Base-by-base conservation (phyloP, 2,329 filamentous ascomycete genomes). In the Knufia petricola region DNA sequence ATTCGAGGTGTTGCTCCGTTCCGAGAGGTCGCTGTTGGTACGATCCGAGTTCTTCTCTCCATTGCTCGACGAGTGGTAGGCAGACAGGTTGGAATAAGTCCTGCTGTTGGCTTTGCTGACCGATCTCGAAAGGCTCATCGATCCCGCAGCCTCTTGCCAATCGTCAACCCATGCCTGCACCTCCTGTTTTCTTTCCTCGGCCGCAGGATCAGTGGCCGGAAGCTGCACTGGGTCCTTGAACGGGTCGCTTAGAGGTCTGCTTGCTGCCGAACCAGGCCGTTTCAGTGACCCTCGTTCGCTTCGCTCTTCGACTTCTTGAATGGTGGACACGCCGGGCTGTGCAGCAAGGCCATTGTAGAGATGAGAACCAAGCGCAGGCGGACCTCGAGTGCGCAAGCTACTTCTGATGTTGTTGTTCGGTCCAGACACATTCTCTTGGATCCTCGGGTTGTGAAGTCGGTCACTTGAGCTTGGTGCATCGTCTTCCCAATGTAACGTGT, bases 1-100 rank as follows among this genome's bases (percentile, higher is more conserved):
- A 17, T 15, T 48, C 30, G 50, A 58, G 19, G 36, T 23, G n/a
- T 54, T 50, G 46, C 58, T 74, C 10, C 70, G 70, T 48, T 81
- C 78, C 0, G 77, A 79, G 2, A 79, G 60, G 56, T 74, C 77
- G 57, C 76, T 79, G 24, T 67, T 75, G 3, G 76, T 79, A 23
- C 77, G 69, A 3, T 69, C 69, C 31, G 77, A 74, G 6, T 50
- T 48, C 9, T 23, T 36, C 17, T 51, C 47, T 26, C 48, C 46
- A n/a, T 32, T 47, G 3, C 31, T 46, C 15, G 43, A 44, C 8
- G 55, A 50, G 4, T 55, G 47, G 23, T 51, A 52, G 21, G 52
- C 51, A 8, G 57, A 59, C 9, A 58, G 47, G 26, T 58, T 59
- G 7, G 56, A 57, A 36, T 57, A 57, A 13, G 55, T 58, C 34